Base-by-base conservation (phyloP, 1,284 basidiomycete species). In the Trametes pubescens region DNA sequence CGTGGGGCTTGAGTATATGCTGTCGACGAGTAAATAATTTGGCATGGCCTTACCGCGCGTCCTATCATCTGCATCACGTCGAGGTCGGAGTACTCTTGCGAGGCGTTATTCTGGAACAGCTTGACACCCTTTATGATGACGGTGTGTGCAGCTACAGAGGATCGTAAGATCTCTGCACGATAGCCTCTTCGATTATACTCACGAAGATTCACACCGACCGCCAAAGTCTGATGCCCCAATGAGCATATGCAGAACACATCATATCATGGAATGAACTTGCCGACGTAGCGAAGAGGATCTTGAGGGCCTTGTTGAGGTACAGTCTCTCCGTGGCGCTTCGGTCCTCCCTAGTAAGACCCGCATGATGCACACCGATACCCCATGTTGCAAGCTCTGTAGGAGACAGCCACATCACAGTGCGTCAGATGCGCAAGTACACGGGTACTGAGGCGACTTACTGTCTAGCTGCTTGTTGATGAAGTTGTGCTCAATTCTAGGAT, bases 141-240 rank as follows among this genome's bases (percentile, higher is more conserved):
- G 61, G 88, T 88, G 69, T 93, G 91, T 1, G 91, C 90, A 65
- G 92, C 91, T 93, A 40, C 26, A 26, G 9, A 14, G 0, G 18
- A 16, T n/a, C 5, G 53, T 55, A 5, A 51, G 16, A 46, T 14
- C 34, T 24, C 14, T 16, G 22, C 1, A 1, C 4, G 9, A 29
- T 16, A 5, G 5, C 16, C 48, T 9, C 11, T 48, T 14, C 8
- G 32, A 16, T 4, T 56, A 7, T 34, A 77, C 89, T 68, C 72
- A 93, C 92, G 92, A 64, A 96, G 79, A 72, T 96, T 96, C 37
- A 96, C 91, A 0, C 95, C 94, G 44, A 95, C 92, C 2, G 95
- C 94, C 43, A 96, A 80, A 11, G 94, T 96, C 88, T 94, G 61
- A 34, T 38, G 34, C 54, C 4, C 35, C 57, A 72, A 38, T 74